phyloP scores from a whole-genome alignment of 2,329 filamentous ascomycete species.

The Sarocladium kiliense region DNA sequence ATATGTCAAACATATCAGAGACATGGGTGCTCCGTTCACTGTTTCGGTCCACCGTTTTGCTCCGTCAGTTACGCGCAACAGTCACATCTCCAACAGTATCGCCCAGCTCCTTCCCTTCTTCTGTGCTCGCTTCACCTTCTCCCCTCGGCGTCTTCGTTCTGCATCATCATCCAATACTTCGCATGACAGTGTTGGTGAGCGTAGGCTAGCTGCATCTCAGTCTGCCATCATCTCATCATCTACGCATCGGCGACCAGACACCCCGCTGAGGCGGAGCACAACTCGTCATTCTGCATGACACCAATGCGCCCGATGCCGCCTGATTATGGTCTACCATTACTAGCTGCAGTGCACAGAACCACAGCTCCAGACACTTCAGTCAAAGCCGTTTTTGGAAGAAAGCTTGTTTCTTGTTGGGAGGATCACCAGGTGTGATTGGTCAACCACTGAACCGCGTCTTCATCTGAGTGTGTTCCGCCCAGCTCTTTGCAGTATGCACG shows the following conservation, averaged over 20 bases:
- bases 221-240: not conserved
- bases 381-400: not conserved
- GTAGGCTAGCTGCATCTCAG: too few relatives aligned
- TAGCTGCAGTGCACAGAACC: too few relatives aligned
- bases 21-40: not conserved
- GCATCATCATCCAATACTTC: not conserved
- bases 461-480: too few relatives aligned
- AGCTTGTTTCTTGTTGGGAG: not conserved
- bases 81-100: too few relatives aligned
- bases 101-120: not conserved
- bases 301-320: not conserved
- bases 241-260: not conserved
- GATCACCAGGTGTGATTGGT: too few relatives aligned
- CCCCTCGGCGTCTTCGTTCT: not conserved
- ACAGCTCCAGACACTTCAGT: not conserved
- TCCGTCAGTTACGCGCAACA: not conserved
- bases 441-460: too few relatives aligned
- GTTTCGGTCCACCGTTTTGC: not conserved
- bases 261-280: not conserved
- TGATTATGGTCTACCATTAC: not conserved
- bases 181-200: too few relatives aligned
- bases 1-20: not conserved
- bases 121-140: not conserved
- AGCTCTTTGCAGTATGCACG: too few relatives aligned
- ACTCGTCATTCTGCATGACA: conserved; percentile 8